Conservation (phyloP, 202 grass and related monocot species). For the Hordeum pubiflorum region DNA sequence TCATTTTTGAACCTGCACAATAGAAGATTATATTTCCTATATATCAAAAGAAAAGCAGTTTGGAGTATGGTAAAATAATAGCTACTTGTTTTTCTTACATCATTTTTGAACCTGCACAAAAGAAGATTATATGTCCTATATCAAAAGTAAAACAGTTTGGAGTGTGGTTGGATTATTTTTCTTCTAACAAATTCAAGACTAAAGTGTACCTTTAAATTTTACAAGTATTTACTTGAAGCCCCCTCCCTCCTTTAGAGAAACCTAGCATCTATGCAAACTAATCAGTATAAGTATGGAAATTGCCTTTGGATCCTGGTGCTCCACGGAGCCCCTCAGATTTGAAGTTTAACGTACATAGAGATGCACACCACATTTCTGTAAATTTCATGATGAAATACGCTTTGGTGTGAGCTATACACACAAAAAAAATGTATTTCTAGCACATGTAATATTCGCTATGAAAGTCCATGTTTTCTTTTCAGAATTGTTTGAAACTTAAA, state of each 20-base stretch:
- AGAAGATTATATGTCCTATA: background rate
- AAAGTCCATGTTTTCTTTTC: no score
- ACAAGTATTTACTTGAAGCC: background rate
- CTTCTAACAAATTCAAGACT: background rate
- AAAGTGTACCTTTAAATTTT: background rate
- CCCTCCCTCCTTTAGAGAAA: background rate
- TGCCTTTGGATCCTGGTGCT: no score
- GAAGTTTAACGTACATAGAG: no score
- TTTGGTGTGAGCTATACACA: no score
- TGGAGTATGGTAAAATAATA: background rate
- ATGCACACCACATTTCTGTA: no score
- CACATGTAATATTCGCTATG: no score
- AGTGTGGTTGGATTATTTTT: background rate
- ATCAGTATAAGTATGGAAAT: background rate
- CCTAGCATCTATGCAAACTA: background rate
- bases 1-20: background rate
- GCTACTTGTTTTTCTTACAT: background rate
- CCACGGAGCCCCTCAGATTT: no score
- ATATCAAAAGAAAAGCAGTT: background rate
- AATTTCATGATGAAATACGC: no score
- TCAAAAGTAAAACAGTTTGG: background rate
- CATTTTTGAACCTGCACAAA: background rate
- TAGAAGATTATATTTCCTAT: background rate
- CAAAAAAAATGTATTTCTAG: no score
- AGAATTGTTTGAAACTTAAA: no score